Percentiles rank a stretch among this genome's conserved stretches.
Evolutionary conservation across 768 basidiomycete genomes (phyloP).

Genomic region (Floccularia luteovirens): DNA sequence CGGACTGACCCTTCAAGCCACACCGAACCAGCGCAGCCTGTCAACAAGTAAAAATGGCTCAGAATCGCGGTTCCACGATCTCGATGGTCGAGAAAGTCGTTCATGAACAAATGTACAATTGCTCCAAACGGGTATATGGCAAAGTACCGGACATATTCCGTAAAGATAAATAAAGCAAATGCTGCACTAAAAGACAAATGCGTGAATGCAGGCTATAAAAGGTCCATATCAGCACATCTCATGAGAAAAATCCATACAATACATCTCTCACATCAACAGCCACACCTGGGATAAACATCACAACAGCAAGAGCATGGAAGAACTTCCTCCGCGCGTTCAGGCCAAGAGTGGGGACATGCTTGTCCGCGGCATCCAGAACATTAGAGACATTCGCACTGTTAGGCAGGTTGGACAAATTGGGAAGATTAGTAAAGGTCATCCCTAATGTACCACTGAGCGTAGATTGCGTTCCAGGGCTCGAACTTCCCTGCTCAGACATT

Average conservation of each 20-base stretch:
- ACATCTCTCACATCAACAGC: constrained; percentile 74
- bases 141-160: constrained; percentile 97
- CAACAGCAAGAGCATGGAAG: constrained; percentile 92
- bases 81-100: constrained; percentile 93
- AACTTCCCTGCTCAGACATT: neutral
- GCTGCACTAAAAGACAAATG: constrained; percentile 93
- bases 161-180: constrained; percentile 91
- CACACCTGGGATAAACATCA: constrained; percentile 95
- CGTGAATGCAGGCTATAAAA: constrained; percentile 83
- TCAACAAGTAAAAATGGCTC: constrained; percentile 95
- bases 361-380: constrained; percentile 80
- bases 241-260: constrained; percentile 6
- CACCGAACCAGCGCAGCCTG: constrained; percentile 87
- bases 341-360: constrained; percentile 81
- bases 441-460: constrained; percentile 13
- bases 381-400: constrained; percentile 39
- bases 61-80: constrained; percentile 94
- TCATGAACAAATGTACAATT: constrained; percentile 90
- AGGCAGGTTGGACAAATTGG: constrained; percentile 37
- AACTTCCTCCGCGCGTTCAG: constrained; percentile 93
- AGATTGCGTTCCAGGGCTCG: constrained; percentile 4
- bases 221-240: too few species aligned
- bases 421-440: constrained; percentile 40
- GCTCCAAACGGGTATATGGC: constrained; percentile 96
- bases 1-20: constrained; percentile 89